phyloP scores from a whole-genome alignment of 2,329 filamentous ascomycete genomes.

The Tolypocladium tropicale region DNA sequence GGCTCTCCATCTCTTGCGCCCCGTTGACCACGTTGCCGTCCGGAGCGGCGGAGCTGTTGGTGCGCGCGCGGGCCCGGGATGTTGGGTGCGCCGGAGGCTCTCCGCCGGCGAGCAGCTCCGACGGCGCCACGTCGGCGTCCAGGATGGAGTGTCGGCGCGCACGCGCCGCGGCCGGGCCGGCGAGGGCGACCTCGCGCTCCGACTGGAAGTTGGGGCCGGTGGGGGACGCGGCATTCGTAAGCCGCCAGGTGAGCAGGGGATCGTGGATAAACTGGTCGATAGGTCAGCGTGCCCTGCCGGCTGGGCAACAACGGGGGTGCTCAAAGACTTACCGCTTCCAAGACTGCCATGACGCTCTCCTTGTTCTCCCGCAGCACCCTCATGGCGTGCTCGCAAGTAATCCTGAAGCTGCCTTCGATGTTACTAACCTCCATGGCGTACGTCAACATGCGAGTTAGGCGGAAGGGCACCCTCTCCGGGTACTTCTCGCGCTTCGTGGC shows the following conservation, averaged over 20 bases:
- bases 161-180: slow-evolving; percentile 35
- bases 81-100: slow-evolving; percentile 36
- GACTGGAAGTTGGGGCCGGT: slow-evolving; percentile 57
- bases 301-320: too few relatives aligned
- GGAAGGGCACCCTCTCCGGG: slow-evolving; percentile 93
- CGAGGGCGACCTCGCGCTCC: slow-evolving; percentile 45
- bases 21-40: slow-evolving; percentile 26
- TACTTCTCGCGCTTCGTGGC: slow-evolving; percentile 99
- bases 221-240: slow-evolving; percentile 56
- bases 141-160: slow-evolving; percentile 60
- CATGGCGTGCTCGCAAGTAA: slow-evolving; percentile 98
- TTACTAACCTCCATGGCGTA: slow-evolving; percentile 99
- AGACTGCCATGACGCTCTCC: slow-evolving; percentile 94
- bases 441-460: slow-evolving; percentile 95
- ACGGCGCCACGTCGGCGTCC: slow-evolving; percentile 49
- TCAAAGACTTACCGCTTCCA: slow-evolving; percentile 72
- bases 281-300: not conserved
- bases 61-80: slow-evolving; percentile 43
- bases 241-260: slow-evolving; percentile 93
- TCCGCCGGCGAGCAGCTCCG: slow-evolving; percentile 40
- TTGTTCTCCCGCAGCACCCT: slow-evolving; percentile 92
- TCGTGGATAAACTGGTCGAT: slow-evolving; percentile 83
- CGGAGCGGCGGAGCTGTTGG: slow-evolving; percentile 43
- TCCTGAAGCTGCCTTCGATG: slow-evolving; percentile 96
- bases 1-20: slow-evolving; percentile 56